phyloP scores from a whole-genome alignment of 371 early-diverging fungal genomes.

The Ecytonucleospora hepatopenaei region DNA sequence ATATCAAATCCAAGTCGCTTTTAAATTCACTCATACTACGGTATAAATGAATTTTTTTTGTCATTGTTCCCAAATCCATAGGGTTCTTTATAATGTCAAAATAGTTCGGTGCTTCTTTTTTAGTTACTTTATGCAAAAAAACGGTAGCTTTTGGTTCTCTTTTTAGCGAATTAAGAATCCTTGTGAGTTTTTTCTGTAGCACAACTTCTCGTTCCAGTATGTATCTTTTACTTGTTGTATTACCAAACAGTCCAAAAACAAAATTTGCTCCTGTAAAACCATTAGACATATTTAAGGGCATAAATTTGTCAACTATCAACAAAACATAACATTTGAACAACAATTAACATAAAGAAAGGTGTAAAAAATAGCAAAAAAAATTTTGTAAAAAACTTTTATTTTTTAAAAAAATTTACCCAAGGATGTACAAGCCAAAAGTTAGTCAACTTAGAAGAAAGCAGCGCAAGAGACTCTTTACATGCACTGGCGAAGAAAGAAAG shows the following conservation, averaged over 20 bases:
- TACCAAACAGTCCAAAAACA: not conserved
- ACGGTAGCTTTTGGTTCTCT: constrained; percentile 17
- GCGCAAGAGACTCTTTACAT: constrained; percentile 54
- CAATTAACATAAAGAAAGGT: too few species aligned
- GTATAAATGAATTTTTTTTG: constrained; percentile 59
- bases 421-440: not conserved
- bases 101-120: constrained; percentile 72
- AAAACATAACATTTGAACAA: too few species aligned
- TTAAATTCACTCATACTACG: constrained; percentile 43
- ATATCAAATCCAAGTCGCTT: constrained; percentile 45
- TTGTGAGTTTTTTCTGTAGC: constrained; percentile 11
- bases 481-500: constrained; percentile 39
- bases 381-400: too few species aligned
- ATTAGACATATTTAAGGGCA: too few species aligned
- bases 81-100: constrained; percentile 86
- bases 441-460: constrained; percentile 49
- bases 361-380: too few species aligned
- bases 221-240: not conserved
- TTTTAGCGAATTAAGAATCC: constrained; percentile 24
- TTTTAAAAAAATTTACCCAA: not conserved
- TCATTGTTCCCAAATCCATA: constrained; percentile 77
- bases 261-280: not conserved
- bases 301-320: too few species aligned
- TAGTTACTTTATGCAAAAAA: constrained; percentile 36
- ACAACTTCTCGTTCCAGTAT: constrained; percentile 4